Base-by-base conservation (phyloP, 352 stramenopile species). In the Phytophthora rubi region DNA sequence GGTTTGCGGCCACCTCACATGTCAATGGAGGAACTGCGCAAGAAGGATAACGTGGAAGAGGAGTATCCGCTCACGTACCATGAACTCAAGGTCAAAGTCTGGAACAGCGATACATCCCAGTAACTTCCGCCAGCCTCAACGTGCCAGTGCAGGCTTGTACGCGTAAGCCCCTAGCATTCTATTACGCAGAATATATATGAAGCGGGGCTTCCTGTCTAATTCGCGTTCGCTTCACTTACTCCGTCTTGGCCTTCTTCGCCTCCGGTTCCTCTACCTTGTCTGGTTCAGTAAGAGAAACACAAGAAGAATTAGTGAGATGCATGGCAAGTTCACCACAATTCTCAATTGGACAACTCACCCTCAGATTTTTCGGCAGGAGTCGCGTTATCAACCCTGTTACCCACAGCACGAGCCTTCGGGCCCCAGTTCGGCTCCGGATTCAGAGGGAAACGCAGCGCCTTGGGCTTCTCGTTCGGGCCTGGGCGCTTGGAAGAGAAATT, bases 371-470 rank as follows among this genome's bases (percentile, higher is more conserved):
- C 60, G 8, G 56, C 65, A 47, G 52, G 6, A 21, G 16, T 57
- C 21, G 54, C 49, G 15, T 60, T 63, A 28, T 76, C 77, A 21
- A 65, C 67, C 51, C 85, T 88, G 72, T 95, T 90, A 37, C 90
- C 88, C 1, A 94, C 85, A 44, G 89, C 89, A 64, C 90, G 88
- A 0, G 93, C 86, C 81, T 99, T 99, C 0, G 97, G 97, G 12
- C 97, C 97, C 97, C 97, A 99, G 76, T 99, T 95, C 1, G 95
- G 89, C 74, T 99, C 93, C 4, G 97, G 97, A 80, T 99, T 99
- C 6, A 89, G 68, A 28, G 97, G 94, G 73, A 97, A 99, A 33
- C 97, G 88, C 61, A 92, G 76, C 7, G 96, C 95, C 74, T 98
- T 98, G 52, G 87, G 84, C 67, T 97, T 93, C n/a, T 94, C 83